These are phyloP conservation scores for Aspergillus saccharolyticus DNA, from an alignment of 495 filamentous ascomycete species.

Conservation along the genomic window DNA sequence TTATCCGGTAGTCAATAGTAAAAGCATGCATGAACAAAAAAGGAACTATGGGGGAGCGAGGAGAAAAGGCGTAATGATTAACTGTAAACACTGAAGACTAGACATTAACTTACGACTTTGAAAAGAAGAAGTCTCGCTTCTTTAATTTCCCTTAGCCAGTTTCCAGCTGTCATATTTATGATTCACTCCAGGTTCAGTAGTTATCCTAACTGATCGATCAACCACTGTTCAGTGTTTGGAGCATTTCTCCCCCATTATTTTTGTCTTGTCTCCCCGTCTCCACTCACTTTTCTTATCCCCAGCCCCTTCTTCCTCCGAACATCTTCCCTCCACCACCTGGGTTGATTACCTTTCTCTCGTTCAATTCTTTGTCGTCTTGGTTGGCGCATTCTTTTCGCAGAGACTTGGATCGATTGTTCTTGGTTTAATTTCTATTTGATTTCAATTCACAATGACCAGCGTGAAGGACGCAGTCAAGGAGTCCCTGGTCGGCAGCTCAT, in stretches of 20 bases:
- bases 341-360: conserved; percentile 2
- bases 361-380: conserved; percentile 4
- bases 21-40: conserved; percentile 13
- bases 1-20: conserved; percentile 11
- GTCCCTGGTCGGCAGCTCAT: conserved; percentile 61
- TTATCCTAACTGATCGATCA: conserved; percentile 8
- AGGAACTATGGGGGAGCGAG: background rate
- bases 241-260: conserved; percentile 9
- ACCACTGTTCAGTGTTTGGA: conserved; percentile 1
- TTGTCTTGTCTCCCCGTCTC: conserved; percentile 18
- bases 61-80: background rate
- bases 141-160: conserved; percentile 8
- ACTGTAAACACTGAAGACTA: background rate
- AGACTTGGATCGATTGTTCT: conserved; percentile 8
- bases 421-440: conserved; percentile 12
- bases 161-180: conserved; percentile 1
- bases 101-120: conserved; percentile 10
- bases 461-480: conserved; percentile 74
- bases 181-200: conserved; percentile 2
- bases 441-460: conserved; percentile 40
- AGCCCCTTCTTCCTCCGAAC: conserved; percentile 2
- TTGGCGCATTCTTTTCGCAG: conserved; percentile 8
- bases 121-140: conserved; percentile 6
- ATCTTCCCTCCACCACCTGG: background rate
- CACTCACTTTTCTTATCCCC: conserved; percentile 18